phyloP scores from a whole-genome alignment of 495 filamentous ascomycete species.

The Penicillium simplicissimum region DNA sequence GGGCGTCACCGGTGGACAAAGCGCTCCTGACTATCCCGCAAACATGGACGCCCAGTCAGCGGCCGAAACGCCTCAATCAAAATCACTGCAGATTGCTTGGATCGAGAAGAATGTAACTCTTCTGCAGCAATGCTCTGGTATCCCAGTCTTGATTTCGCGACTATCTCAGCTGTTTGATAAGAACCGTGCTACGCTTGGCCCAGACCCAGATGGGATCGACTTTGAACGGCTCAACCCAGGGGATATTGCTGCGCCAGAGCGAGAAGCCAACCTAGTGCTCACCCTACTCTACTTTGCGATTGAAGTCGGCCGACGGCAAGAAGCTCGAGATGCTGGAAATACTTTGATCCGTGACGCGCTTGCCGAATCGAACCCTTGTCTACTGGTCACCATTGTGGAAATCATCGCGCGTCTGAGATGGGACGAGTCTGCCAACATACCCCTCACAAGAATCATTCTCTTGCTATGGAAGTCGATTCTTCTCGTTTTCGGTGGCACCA shows the following conservation, averaged over 20 bases:
- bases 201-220: slow-evolving; percentile 36
- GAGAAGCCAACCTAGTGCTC: slow-evolving; percentile 51
- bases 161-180: slow-evolving; percentile 61
- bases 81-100: slow-evolving; percentile 65
- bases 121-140: slow-evolving; percentile 59
- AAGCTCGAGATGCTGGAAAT: slow-evolving; percentile 26
- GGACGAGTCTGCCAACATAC: slow-evolving; percentile 73
- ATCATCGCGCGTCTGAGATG: slow-evolving; percentile 79
- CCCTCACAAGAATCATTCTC: slow-evolving; percentile 69
- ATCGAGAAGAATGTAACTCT: slow-evolving; percentile 66
- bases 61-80: slow-evolving; percentile 43
- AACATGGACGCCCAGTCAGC: slow-evolving; percentile 24
- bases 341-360: slow-evolving; percentile 41
- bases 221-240: slow-evolving; percentile 34
- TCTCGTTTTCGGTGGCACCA: slow-evolving; percentile 75
- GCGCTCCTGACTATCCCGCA: slow-evolving; percentile 30
- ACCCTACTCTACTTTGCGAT: slow-evolving; percentile 73
- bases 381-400: slow-evolving; percentile 72
- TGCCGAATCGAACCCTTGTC: slow-evolving; percentile 58
- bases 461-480: slow-evolving; percentile 90
- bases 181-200: slow-evolving; percentile 27
- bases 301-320: slow-evolving; percentile 60
- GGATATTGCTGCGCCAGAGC: slow-evolving; percentile 41
- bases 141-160: slow-evolving; percentile 60
- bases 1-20: slow-evolving; percentile 66